These are phyloP conservation scores for Arthrinium puccinioides DNA, from an alignment of 2,329 filamentous ascomycete genomes.

Conservation along the genomic window DNA sequence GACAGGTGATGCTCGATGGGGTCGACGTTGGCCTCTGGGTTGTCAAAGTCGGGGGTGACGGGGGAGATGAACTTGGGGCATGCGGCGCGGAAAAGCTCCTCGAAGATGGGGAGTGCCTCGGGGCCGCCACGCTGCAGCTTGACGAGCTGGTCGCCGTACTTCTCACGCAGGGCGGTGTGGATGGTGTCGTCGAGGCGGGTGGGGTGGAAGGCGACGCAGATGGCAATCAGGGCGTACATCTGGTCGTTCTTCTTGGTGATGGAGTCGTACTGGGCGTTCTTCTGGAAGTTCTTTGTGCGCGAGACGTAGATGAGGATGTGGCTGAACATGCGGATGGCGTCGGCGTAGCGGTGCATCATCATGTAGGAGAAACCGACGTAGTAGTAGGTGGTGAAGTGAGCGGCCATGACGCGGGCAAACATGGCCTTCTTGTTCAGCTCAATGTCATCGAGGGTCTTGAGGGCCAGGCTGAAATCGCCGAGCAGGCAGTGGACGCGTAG, in stretches of 20 bases:
- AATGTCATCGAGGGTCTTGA: slow-evolving; percentile 98
- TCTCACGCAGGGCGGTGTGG: slow-evolving; percentile 94
- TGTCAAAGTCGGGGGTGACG: slow-evolving; percentile 94
- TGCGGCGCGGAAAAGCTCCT: slow-evolving; percentile 95
- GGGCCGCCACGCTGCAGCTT: slow-evolving; percentile 94
- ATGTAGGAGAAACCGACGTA: slow-evolving; percentile 99
- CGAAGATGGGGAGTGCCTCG: slow-evolving; percentile 91
- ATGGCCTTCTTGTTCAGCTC: slow-evolving; percentile 99
- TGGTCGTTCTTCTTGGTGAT: slow-evolving; percentile 99
- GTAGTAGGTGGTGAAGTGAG: slow-evolving; percentile 99
- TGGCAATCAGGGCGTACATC: slow-evolving; percentile 98
- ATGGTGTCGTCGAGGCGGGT: slow-evolving; percentile 97
- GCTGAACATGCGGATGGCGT: slow-evolving; percentile 99
- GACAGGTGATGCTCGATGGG: slow-evolving; percentile 94
- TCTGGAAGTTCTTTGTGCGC: slow-evolving; percentile 99
- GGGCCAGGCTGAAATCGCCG: slow-evolving; percentile 93
- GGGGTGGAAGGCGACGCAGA: slow-evolving; percentile 96
- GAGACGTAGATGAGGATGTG: slow-evolving; percentile 99
- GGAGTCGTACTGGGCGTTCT: slow-evolving; percentile 95
- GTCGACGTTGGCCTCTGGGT: slow-evolving; percentile 91
- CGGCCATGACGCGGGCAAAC: slow-evolving; percentile 98
- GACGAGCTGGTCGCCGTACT: slow-evolving; percentile 97
- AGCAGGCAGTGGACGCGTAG: slow-evolving; percentile 93
- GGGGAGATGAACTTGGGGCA: slow-evolving; percentile 99
- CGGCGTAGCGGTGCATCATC: slow-evolving; percentile 99